Evolutionary conservation across 2,329 filamentous ascomycete species (phyloP), one percentile per base, ranked within the genome.

Genomic region (Sarocladium kiliense): DNA sequence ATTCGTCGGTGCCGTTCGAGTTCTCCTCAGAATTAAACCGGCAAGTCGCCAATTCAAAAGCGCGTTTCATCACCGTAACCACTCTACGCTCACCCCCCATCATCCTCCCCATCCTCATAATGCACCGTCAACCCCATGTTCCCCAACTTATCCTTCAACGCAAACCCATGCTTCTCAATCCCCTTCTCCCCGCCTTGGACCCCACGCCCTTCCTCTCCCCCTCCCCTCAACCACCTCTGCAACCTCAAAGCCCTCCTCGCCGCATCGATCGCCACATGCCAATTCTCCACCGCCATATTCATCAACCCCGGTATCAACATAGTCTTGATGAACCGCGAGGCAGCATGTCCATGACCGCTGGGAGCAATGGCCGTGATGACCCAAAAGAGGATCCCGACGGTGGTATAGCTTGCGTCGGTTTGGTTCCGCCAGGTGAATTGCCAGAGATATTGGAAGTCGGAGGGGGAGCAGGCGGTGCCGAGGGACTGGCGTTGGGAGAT

Each of bases 371-470:
- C 68, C 47, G 79, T 58, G 58, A 76, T 66, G 23, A 77, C 64
- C 78, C 77, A 81, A 51, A 72, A 65, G 54, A 77, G 77, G 14
- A 82, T 71, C 30, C 78, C 78, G 14, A 78, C 66, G 23, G 77
- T 67, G 2, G 67, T 63, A 56, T 75, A 74, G 77, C 77, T 79
- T 4, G 67, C 69, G 2, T 72, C 64, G 32, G 79, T 65, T 1
- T 74, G 71, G 3, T 77, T 72, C 18, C 71, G 67, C 77, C 78
- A 80, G 11, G 74, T 67, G 2, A 71, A 70, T 14, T 66, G 66
- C 78, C 78, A 82, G 4, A 81, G 32, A 19, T 26, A 23, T 10
- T 53, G 5, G 56, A 78, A 74, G 42, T 78, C 74, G 9, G 61
- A 58, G 3, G 67, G 57, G 2, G 65, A 66, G 54, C 77, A 75